Conservation (phyloP, 2,329 filamentous ascomycete genomes). For the Ambrosiella beaveri region DNA sequence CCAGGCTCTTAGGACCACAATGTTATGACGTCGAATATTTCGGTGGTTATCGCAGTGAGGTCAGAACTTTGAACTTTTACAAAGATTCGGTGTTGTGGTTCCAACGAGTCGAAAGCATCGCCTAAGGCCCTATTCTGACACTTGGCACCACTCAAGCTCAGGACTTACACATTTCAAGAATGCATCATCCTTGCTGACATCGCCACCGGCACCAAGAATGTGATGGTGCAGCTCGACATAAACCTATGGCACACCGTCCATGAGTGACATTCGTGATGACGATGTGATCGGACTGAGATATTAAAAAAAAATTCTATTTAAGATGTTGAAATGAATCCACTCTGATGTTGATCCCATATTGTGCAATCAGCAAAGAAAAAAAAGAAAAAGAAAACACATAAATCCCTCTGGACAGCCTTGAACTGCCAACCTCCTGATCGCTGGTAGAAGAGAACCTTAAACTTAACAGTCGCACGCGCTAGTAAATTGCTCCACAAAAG, state of each 20-base stretch:
- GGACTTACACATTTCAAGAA: neutral
- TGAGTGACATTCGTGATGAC: no score
- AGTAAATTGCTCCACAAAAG: slow-evolving; percentile 33
- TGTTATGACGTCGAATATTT: no score
- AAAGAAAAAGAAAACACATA: neutral
- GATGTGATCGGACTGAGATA: no score
- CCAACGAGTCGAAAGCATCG: neutral
- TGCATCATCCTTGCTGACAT: neutral
- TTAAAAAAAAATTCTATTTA: no score
- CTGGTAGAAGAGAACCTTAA: neutral
- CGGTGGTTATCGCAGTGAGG: no score
- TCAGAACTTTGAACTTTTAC: no score
- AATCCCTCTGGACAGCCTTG: slow-evolving; percentile 9
- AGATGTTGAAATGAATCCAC: no score
- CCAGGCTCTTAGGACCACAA: no score
- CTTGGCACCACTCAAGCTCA: neutral
- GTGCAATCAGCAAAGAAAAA: neutral
- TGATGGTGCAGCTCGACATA: neutral
- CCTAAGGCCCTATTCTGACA: neutral
- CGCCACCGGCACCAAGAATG: no score
- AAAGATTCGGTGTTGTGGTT: no score
- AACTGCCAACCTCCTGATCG: slow-evolving; percentile 12
- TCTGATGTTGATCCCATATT: neutral
- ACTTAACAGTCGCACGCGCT: slow-evolving; percentile 42
- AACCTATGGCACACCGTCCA: no score